phyloP scores from a whole-genome alignment of 352 stramenopile genomes.

The Globisporangium solare region DNA sequence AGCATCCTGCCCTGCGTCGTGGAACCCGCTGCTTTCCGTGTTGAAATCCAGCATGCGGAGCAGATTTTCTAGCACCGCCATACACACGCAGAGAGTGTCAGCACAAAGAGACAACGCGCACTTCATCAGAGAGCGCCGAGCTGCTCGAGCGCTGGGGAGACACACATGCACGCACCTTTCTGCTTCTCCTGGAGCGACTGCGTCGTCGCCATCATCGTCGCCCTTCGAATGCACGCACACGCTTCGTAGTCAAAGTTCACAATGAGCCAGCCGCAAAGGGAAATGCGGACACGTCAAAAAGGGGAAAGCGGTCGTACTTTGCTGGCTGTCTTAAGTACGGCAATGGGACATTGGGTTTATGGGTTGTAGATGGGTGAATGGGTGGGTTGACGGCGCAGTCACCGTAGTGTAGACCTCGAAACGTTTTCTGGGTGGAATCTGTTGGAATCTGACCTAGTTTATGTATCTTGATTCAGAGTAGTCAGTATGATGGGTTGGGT shows the following conservation, averaged over 20 bases:
- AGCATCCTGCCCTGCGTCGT: constrained; percentile 33
- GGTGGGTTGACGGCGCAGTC: neutral
- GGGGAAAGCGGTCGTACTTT: neutral
- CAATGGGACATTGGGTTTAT: too few relatives aligned
- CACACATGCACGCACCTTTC: constrained; percentile 39
- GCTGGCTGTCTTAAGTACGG: neutral
- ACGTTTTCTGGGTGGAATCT: neutral
- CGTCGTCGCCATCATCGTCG: constrained; percentile 31
- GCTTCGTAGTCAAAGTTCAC: too few relatives aligned
- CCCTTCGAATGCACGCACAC: too few relatives aligned
- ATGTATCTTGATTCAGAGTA: too few relatives aligned
- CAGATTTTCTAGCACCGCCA: constrained; percentile 50
- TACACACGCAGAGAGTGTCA: neutral
- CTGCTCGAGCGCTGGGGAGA: too few relatives aligned
- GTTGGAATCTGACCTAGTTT: too few relatives aligned
- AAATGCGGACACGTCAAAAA: neutral
- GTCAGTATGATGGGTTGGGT: too few relatives aligned
- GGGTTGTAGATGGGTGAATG: neutral
- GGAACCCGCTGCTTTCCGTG: constrained; percentile 40
- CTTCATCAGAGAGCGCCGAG: too few relatives aligned
- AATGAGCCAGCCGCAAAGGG: too few relatives aligned
- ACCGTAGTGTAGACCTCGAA: too few relatives aligned
- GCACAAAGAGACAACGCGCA: neutral
- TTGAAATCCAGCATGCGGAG: constrained; percentile 87
- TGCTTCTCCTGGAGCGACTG: constrained; percentile 81